Base-by-base conservation (phyloP, 1,284 basidiomycete genomes). In the Fistulinella cinereoalba region DNA sequence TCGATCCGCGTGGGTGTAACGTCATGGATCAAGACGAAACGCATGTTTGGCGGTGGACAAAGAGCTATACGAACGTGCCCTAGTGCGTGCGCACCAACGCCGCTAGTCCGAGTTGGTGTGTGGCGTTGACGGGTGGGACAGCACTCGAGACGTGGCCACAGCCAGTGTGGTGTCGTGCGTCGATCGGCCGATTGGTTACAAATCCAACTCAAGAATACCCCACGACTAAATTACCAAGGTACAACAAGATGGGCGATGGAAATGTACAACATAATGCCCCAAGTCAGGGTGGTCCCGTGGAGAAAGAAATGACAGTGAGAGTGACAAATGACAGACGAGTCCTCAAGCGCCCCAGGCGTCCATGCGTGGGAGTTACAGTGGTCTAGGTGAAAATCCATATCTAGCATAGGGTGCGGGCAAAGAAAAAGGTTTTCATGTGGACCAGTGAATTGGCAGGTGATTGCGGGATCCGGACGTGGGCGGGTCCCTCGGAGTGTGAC, bases 341-440 rank as follows among this genome's bases (percentile, higher is more conserved):
- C 46, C 45, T 41, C 46, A 10, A 31, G 42, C 21, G 37, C 41
- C 37, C 53, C 37, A 23, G 28, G 40, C 42, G 24, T 41, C 24
- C 29, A 25, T 33, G 41, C 31, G 31, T 54, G 54, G 43, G 43
- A 49, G 33, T 15, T 10, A 31, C 28, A 31, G 43, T 45, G 50
- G 59, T 58, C 54, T 51, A 53, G 37, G 33, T 43, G 13, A 43
- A 47, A 49, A 32, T 49, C 49, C 58, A 50, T 54, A 46, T 58
- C 49, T 58, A 61, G 37, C 37, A 16, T 48, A 52, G 43, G 19
- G 31, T 46, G 47, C 47, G 41, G 37, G 46, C 37, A 41, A 41
- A 40, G 28, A 38, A 46, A 33, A 21, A 6, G 2, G 2, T 11
- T 44, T 56, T 47, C 41, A 56, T 36, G 43, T 38, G 38, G 10